phyloP scores from a whole-genome alignment of 2,329 filamentous ascomycete genomes.

The Cladosporium sp. region DNA sequence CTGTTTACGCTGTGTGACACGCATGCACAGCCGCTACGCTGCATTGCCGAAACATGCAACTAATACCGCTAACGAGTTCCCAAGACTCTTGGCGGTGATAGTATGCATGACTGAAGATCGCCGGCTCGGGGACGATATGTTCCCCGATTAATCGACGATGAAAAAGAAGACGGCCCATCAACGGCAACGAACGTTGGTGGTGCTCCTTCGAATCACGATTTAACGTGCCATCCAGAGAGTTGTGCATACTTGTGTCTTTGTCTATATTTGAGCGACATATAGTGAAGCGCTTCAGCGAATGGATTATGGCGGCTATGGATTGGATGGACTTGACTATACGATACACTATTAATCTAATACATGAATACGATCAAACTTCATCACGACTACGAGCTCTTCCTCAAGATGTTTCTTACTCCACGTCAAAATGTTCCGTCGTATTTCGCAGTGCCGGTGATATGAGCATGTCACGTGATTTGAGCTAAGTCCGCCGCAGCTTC shows the following conservation, averaged over 20 bases:
- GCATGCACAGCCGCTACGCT: neutral
- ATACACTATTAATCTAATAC: neutral
- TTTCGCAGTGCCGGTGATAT: neutral
- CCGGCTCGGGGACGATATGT: neutral
- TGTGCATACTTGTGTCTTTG: neutral
- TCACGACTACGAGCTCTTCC: too few species aligned
- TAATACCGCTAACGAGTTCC: constrained; percentile 7
- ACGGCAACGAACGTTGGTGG: neutral
- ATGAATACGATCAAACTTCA: neutral
- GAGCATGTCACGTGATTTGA: neutral
- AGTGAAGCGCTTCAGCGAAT: constrained; percentile 1
- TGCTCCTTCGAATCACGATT: neutral
- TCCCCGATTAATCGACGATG: neutral
- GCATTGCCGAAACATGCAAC: constrained; percentile 8
- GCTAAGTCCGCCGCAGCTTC: neutral
- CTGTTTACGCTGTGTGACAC: neutral
- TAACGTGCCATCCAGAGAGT: neutral
- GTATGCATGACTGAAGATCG: constrained; percentile 4
- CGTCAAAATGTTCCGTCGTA: neutral
- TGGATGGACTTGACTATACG: neutral
- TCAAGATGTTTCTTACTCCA: neutral
- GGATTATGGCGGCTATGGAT: neutral
- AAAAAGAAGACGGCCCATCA: neutral
- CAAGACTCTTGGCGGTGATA: constrained; percentile 9
- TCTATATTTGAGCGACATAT: constrained; percentile 3